These are phyloP conservation scores for Pelargonium nanum DNA, from an alignment of 345 rosid species.

Conservation along the genomic window DNA sequence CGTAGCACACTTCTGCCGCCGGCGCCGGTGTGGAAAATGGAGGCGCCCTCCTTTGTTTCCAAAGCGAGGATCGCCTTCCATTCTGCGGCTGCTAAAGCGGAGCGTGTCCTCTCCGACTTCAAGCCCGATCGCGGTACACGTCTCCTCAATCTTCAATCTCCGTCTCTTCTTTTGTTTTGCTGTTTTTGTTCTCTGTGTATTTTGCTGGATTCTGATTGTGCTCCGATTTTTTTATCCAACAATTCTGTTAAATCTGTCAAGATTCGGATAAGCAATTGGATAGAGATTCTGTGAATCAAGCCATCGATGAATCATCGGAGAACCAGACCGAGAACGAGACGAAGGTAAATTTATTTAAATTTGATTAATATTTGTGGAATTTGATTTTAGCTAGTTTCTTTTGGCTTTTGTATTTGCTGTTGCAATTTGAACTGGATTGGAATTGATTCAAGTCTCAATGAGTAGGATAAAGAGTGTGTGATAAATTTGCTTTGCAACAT, in stretches of 20 bases:
- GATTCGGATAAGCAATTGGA: conserved; percentile 44
- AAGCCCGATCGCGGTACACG: conserved; percentile 65
- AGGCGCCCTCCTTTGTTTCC: conserved; percentile 65
- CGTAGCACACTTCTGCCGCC: background rate
- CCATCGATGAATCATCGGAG: conserved; percentile 14
- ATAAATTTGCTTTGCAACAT: background rate
- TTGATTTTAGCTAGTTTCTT: background rate
- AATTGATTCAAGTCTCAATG: no score
- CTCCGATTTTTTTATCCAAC: background rate
- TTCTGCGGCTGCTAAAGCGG: conserved; percentile 97
- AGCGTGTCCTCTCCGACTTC: conserved; percentile 80
- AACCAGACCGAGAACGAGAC: conserved; percentile 45
- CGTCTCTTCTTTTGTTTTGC: background rate
- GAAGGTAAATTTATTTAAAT: conserved; percentile 1
- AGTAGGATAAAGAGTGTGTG: background rate
- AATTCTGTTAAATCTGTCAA: conserved; percentile 15
- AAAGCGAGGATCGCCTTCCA: conserved; percentile 85
- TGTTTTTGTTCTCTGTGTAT: conserved; percentile 1
- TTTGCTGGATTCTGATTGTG: background rate
- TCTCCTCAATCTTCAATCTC: background rate
- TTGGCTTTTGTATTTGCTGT: background rate
- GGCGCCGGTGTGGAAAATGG: conserved; percentile 23
- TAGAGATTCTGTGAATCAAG: background rate
- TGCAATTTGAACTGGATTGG: background rate
- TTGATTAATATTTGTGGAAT: no score